These are phyloP conservation scores for Fonsecaea nubica DNA, from an alignment of 2,329 filamentous ascomycete genomes.

Conservation along the genomic window DNA sequence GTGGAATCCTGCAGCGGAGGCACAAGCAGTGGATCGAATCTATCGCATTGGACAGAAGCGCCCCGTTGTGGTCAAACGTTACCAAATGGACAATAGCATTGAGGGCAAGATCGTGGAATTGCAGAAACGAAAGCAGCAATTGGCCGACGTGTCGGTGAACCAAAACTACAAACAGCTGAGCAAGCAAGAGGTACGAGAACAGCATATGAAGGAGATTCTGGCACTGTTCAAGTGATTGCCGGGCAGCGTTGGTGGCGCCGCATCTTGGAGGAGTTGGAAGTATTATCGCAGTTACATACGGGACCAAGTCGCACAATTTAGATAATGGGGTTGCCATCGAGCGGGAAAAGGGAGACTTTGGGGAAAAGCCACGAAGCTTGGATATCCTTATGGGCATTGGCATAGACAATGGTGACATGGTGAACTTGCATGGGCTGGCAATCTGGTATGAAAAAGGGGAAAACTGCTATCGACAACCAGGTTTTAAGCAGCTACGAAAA, in stretches of 20 bases:
- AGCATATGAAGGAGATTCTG: conserved; percentile 40
- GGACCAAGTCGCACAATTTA: not conserved
- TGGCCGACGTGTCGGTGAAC: conserved; percentile 87
- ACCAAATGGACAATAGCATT: conserved; percentile 88
- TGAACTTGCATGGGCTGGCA: not conserved
- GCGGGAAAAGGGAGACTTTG: not conserved
- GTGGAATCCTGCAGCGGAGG: conserved; percentile 94
- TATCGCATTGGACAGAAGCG: conserved; percentile 89
- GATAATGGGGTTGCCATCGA: not conserved
- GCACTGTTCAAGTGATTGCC: conserved; percentile 38
- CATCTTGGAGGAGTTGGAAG: conserved; percentile 5
- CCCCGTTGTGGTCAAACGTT: conserved; percentile 84
- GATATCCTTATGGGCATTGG: not conserved
- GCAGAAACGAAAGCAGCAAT: conserved; percentile 88
- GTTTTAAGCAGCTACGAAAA: not conserved
- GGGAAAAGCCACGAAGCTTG: not conserved
- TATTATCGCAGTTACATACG: not conserved
- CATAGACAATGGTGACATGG: not conserved
- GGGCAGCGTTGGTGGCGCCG: not conserved
- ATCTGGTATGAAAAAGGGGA: not conserved
- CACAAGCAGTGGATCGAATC: conserved; percentile 91
- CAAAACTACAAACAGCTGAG: conserved; percentile 49
- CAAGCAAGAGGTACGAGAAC: conserved; percentile 39
- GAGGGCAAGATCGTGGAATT: conserved; percentile 92
- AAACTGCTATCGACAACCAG: not conserved